A percentile compares a stretch with the other conserved stretches of the same genome.
Evolutionary conservation across 345 rosid species (phyloP).

Genomic region (Camelina laxa): DNA sequence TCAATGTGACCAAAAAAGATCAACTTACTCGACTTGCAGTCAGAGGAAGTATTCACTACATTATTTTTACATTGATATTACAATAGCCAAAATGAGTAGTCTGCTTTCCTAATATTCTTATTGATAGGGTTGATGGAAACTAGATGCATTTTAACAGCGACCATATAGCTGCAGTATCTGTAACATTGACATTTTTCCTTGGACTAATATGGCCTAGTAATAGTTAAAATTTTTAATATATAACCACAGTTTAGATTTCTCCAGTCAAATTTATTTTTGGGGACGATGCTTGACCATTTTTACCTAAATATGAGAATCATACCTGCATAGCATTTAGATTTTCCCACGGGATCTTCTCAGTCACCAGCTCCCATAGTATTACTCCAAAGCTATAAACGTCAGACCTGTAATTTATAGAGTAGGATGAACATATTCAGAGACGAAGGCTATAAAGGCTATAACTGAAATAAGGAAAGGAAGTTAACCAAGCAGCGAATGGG

Average conservation of each 20-base stretch:
- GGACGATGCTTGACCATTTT: neutral
- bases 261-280: neutral
- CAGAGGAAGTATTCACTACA: neutral
- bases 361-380: constrained; percentile 91
- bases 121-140: constrained; percentile 5
- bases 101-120: neutral
- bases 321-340: constrained; percentile 97
- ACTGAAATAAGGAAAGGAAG: neutral
- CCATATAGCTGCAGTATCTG: constrained; percentile 8
- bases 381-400: constrained; percentile 93
- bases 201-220: neutral
- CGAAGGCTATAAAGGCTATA: neutral
- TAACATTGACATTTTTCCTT: neutral
- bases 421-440: constrained; percentile 4
- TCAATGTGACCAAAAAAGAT: neutral
- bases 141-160: constrained; percentile 5
- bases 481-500: constrained; percentile 28
- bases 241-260: neutral
- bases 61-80: neutral
- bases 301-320: constrained; percentile 25
- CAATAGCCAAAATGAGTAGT: neutral
- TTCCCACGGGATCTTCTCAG: constrained; percentile 98
- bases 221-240: too few species aligned
- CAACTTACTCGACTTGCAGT: constrained; percentile 4
- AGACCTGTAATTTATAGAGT: constrained; percentile 56